These are phyloP conservation scores for Microsporum ferrugineum DNA, from an alignment of 2,329 filamentous ascomycete species.

Conservation along the genomic window DNA sequence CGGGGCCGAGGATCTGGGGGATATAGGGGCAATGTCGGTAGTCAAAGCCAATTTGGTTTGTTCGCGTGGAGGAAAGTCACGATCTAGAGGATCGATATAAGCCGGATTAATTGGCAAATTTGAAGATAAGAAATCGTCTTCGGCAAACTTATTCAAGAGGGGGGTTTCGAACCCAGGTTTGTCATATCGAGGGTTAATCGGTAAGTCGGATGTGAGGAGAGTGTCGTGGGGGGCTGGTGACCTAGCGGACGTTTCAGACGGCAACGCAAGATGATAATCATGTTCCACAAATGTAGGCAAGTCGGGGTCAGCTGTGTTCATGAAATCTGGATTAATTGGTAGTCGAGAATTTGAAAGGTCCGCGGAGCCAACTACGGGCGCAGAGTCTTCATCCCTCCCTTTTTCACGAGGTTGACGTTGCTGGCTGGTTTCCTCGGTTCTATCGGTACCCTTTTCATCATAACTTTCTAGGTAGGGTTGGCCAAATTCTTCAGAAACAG, in stretches of 20 bases:
- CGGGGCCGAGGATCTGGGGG: neutral
- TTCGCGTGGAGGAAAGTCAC: neutral
- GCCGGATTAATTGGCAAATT: slow-evolving; percentile 8
- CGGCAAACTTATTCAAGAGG: neutral
- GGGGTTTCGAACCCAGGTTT: neutral
- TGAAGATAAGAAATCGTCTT: slow-evolving; percentile 6
- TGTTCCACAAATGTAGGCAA: neutral
- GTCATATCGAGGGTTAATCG: neutral
- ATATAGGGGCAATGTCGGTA: neutral
- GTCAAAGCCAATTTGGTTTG: neutral
- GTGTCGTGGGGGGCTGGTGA: neutral
- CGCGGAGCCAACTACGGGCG: neutral
- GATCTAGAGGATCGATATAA: neutral
- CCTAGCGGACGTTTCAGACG: neutral
- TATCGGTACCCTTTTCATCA: neutral
- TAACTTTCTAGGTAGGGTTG: neutral
- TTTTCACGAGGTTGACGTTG: neutral
- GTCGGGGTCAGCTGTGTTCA: neutral
- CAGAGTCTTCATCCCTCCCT: neutral
- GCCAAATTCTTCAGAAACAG: neutral
- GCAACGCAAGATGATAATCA: neutral
- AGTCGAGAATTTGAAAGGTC: slow-evolving; percentile 4
- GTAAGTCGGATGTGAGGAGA: neutral
- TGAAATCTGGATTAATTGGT: slow-evolving; percentile 2
- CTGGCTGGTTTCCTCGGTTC: neutral